A percentile compares a stretch with the other conserved stretches of the same genome.
These are phyloP conservation scores for Malassezia japonica DNA, from an alignment of 1,284 basidiomycete genomes.

Conservation along the genomic window DNA sequence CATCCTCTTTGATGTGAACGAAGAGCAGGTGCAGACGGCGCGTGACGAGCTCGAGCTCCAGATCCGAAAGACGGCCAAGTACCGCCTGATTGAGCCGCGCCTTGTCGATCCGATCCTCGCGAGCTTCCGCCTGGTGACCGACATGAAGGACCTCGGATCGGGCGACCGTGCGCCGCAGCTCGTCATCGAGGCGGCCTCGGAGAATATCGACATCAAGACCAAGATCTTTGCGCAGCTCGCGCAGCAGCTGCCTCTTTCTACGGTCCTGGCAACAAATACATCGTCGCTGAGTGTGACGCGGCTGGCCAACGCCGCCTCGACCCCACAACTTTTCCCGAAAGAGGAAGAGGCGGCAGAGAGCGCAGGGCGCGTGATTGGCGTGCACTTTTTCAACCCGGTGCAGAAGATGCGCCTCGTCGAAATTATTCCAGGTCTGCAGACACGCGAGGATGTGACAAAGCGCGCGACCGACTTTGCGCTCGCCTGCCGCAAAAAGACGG, in stretches of 20 bases:
- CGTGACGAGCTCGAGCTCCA: conserved; percentile 61
- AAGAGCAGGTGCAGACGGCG: conserved; percentile 30
- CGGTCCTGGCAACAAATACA: conserved; percentile 85
- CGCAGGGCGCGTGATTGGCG: conserved; percentile 51
- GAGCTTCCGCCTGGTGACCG: conserved; percentile 21
- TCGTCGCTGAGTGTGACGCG: conserved; percentile 89
- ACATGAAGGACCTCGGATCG: conserved; percentile 37
- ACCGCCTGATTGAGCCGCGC: conserved; percentile 62
- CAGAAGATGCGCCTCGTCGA: conserved; percentile 73
- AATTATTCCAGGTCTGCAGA: conserved; percentile 84
- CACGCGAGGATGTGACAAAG: conserved; percentile 63
- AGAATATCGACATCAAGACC: conserved; percentile 70
- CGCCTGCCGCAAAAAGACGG: conserved; percentile 67
- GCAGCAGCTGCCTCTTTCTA: conserved; percentile 59
- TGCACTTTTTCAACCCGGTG: conserved; percentile 85
- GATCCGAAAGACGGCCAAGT: conserved; percentile 75
- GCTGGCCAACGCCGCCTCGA: conserved; percentile 60
- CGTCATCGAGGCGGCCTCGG: conserved; percentile 88
- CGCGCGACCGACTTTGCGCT: conserved; percentile 71
- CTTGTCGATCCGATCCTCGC: conserved; percentile 63
- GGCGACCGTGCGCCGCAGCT: conserved; percentile 69
- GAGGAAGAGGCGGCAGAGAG: conserved; percentile 26
- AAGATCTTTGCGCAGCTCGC: conserved; percentile 67
- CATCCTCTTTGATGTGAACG: conserved; percentile 24
- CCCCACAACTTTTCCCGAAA: no score